Conservation (phyloP, 257 asterid genomes). For the Paulownia fortunei region DNA sequence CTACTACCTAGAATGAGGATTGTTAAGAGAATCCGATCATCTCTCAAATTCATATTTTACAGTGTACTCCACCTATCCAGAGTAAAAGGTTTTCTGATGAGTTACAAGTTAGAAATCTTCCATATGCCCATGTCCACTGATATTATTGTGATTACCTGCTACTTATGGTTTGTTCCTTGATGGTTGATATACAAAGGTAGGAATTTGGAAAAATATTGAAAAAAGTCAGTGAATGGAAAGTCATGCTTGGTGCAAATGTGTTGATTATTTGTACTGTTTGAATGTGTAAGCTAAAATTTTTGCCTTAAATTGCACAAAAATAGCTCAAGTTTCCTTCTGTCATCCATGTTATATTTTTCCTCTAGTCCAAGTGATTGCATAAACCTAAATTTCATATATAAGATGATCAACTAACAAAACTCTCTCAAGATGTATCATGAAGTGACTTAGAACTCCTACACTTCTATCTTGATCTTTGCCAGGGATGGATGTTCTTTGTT, state of each 20-base stretch:
- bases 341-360: background rate
- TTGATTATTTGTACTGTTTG: background rate
- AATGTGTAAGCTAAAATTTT: no score
- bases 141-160: no score
- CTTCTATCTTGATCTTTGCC: no score
- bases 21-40: background rate
- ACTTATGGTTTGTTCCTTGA: no score
- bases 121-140: no score
- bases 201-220: background rate
- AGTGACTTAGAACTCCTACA: no score
- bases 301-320: background rate
- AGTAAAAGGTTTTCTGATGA: background rate
- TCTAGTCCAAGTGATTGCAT: background rate
- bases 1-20: background rate
- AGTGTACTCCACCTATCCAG: background rate
- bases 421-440: no score
- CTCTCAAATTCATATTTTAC: background rate
- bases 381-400: no score
- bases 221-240: background rate
- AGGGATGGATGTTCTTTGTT: no score
- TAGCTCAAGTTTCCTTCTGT: background rate
- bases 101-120: no score
- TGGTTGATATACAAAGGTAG: no score
- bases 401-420: no score
- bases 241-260: background rate